phyloP scores from a whole-genome alignment of 257 asterid species.

The Solanum habrochaites region DNA sequence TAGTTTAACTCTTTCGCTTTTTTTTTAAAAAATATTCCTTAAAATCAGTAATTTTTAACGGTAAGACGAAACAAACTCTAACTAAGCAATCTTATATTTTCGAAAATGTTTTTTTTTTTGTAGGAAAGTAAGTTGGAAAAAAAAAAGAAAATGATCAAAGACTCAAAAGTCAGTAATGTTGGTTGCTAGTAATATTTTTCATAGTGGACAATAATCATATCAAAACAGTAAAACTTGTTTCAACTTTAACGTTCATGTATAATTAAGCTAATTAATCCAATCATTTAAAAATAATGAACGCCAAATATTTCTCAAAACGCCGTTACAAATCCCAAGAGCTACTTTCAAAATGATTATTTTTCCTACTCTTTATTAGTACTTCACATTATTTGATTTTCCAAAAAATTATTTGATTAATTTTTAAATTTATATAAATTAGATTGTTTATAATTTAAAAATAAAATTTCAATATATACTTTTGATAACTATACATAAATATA shows the following conservation, averaged over 20 bases:
- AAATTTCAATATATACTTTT: background rate
- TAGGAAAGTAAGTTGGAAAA: too few relatives aligned
- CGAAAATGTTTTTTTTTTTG: too few relatives aligned
- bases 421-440: background rate
- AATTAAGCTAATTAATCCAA: background rate
- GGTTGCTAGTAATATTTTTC: background rate
- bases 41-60: too few relatives aligned
- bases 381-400: background rate
- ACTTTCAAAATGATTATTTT: background rate
- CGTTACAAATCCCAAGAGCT: background rate
- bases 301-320: background rate
- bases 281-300: background rate
- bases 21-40: rapidly evolving
- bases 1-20: rapidly evolving
- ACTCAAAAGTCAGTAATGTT: background rate
- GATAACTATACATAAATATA: background rate
- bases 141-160: too few relatives aligned
- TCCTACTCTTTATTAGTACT: background rate
- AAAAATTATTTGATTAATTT: background rate
- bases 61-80: too few relatives aligned
- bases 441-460: too few relatives aligned
- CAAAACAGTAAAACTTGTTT: background rate
- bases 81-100: too few relatives aligned
- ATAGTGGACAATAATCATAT: background rate
- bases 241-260: background rate